phyloP scores from a whole-genome alignment of 805 yeast species.

The Candida railenensis region DNA sequence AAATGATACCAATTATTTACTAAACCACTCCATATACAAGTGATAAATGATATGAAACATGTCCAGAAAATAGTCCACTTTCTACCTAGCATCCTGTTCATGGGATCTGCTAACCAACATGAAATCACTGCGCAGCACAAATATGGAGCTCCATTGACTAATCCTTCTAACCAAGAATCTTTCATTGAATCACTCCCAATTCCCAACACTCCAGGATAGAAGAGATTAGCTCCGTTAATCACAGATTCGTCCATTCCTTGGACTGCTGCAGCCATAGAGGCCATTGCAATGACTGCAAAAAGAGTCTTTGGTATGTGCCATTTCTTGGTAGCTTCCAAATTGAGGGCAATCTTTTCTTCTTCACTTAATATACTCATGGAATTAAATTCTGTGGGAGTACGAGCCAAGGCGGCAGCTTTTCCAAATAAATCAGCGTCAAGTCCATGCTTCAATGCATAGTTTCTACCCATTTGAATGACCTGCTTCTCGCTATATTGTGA shows the following conservation, averaged over 20 bases:
- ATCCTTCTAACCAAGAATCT: conserved; percentile 58
- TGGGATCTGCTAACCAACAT: conserved; percentile 58
- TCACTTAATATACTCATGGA: conserved; percentile 50
- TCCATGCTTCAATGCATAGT: conserved; percentile 56
- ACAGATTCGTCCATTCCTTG: conserved; percentile 80
- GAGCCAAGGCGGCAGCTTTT: conserved; percentile 58
- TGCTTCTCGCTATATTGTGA: conserved; percentile 60
- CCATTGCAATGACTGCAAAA: conserved; percentile 52
- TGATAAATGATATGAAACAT: conserved; percentile 54
- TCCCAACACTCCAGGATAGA: conserved; percentile 56
- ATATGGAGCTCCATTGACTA: conserved; percentile 66
- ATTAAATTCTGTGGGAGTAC: conserved; percentile 54
- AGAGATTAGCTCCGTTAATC: conserved; percentile 63
- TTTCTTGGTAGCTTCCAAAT: conserved; percentile 43
- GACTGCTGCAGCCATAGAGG: conserved; percentile 68
- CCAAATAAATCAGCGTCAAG: conserved; percentile 61
- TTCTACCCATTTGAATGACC: conserved; percentile 68
- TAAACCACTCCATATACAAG: conserved; percentile 71
- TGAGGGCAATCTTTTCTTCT: conserved; percentile 47
- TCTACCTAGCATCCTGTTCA: conserved; percentile 55
- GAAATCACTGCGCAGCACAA: conserved; percentile 55
- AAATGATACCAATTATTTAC: conserved; percentile 60
- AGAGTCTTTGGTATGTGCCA: conserved; percentile 50
- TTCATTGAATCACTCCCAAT: conserved; percentile 34
- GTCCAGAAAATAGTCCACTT: conserved; percentile 61